Base-by-base conservation (phyloP, 2,329 filamentous ascomycete genomes). In the Trichophyton verrucosum region DNA sequence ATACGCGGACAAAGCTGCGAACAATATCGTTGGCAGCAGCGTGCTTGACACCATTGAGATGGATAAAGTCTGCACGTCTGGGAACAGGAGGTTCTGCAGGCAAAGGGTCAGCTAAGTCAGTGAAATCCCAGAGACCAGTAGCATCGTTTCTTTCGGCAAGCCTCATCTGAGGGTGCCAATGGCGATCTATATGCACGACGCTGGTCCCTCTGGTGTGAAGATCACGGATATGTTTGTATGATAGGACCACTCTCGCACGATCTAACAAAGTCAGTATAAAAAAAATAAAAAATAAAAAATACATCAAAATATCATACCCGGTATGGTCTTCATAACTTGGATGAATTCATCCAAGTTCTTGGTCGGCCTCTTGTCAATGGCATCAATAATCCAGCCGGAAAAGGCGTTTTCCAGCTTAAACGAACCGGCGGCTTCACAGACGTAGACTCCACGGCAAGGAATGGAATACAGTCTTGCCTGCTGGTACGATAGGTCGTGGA, bases 401-500 rank as follows among this genome's bases (percentile, higher is more conserved):
- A 95, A 87, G 11, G 88, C 87, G 67, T 86, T 91, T 65, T 97
- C 94, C 65, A 99, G 89, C 58, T 91, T 86, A 80, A 97, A 99
- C 0, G 94, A 96, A 2, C 94, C 94, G 1, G 89, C 88, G 3
- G 92, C 89, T 74, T 99, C 94, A 70, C 91, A 97, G 62, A 97
- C 87, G 71, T 89, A 99, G 17, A 99, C 91, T 38, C 94, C 94
- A 72, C 91, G 87, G 68, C 91, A 88, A 8, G 91, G 86, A 61
- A 99, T 91, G 38, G 91, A 92, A 72, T 96, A 97, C 3, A 96
- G 82, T 8, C 94, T 86, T n/a, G 94, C 91, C 75, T 97, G 91
- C 71, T 99, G 94, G 73, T 99, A 99, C 0, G 95, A 99, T 17
- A 99, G 79, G 71, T 95, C 85, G 76, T 99, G 95, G 78, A 99